Evolutionary conservation across 805 yeast species (phyloP), one percentile per base, ranked within the genome.

Genomic region (Candida suzukii): DNA sequence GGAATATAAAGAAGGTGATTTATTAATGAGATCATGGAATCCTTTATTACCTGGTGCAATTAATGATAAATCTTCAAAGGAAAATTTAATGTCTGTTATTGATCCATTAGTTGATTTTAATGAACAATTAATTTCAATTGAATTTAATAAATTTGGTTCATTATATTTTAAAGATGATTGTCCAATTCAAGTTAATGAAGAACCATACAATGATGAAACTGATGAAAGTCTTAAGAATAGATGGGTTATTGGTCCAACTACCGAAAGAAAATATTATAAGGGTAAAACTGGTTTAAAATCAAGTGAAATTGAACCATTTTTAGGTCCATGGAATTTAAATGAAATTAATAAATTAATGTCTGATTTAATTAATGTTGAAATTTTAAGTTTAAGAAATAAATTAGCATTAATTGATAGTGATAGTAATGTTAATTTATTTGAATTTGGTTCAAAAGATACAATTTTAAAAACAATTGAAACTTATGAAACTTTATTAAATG

Each of bases 161-260:
- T 61, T 91, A 20, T 91, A 85, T 60, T 91, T 88, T 61, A 66
- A 74, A 35, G 75, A 78, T 40, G 96, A 88, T 56, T 26, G 29
- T 26, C 29, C 29, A 26, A 80, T 80, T 18, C 67, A 70, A 3
- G 51, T 52, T 24, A 60, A 38, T 45, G 43, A 50, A 14, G 67
- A 61, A 32, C 54, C 67, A 14, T 86, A 83, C 51, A 79, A 74
- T 4, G 85, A 79, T 13, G 95, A 87, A 60, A 63, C 70, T 16
- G 65, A 76, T 38, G 63, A 70, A 9, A 64, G 61, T 28, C 63
- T 85, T 37, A 66, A 67, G 40, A 71, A 75, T 46, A 76, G 95
- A 66, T 90, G 95, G 95, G 73, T 82, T 57, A 78, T 91, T 50
- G 98, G 99, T 7, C 93, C 95, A n/a, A 75, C 86, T 20, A 79